Evolutionary conservation across 176 grass and related monocot species (phyloP).

Genomic region (Thinopyrum elongatum): DNA sequence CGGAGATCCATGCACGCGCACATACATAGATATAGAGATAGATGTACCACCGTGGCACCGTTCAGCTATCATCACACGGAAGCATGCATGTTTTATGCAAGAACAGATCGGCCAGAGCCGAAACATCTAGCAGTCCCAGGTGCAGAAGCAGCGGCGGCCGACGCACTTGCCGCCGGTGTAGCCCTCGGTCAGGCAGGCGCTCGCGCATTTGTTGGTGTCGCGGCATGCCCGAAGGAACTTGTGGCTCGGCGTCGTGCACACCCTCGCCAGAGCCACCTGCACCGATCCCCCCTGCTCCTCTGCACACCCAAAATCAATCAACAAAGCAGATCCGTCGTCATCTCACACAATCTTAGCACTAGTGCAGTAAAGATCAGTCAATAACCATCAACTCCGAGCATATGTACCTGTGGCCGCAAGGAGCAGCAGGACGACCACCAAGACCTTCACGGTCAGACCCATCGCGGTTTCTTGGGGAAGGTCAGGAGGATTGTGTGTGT

Average conservation of each 20-base stretch:
- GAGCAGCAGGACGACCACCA: neutral
- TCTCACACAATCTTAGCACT: neutral
- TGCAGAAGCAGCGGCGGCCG: slow-evolving; percentile 49
- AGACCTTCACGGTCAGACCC: neutral
- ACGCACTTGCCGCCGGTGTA: slow-evolving; percentile 39
- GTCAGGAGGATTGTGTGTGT: no score
- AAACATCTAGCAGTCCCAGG: slow-evolving; percentile 23
- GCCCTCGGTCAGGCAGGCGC: slow-evolving; percentile 49
- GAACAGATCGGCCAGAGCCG: no score
- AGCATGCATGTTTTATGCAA: neutral
- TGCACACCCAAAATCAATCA: slow-evolving; percentile 6
- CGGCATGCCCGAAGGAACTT: slow-evolving; percentile 38
- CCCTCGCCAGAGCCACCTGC: slow-evolving; percentile 23
- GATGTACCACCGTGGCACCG: no score
- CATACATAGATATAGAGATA: no score
- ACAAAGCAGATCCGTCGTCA: neutral
- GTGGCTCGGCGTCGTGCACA: slow-evolving; percentile 38
- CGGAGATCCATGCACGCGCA: no score
- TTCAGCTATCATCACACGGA: no score
- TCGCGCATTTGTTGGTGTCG: slow-evolving; percentile 31
- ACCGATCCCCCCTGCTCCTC: slow-evolving; percentile 8
- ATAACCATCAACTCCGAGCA: no score
- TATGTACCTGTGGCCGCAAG: neutral
- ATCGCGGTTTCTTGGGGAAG: neutral
- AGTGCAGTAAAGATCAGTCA: no score